Base-by-base conservation (phyloP, 1,284 basidiomycete genomes). In the Naganishia sp. region DNA sequence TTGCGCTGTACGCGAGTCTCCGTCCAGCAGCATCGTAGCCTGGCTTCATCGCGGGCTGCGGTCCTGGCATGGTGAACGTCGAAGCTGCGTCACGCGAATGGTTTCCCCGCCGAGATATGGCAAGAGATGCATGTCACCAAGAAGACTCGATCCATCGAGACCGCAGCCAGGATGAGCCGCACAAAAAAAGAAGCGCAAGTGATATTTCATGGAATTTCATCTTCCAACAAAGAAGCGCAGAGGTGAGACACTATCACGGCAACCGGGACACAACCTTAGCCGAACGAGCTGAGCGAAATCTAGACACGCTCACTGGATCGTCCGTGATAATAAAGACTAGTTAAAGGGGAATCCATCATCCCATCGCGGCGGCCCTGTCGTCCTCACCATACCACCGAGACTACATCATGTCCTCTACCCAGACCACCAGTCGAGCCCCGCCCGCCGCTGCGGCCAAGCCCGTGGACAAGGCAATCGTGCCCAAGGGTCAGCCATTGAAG, bases 401-500 rank as follows among this genome's bases (percentile, higher is more conserved):
- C 13, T 18, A 13, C 47, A 28, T 25, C 18, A 61, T 61, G 58
- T 51, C 58, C 10, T 39, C 58, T 31, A 61, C 58, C n/a, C 47
- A 61, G 32, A 61, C 58, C 0, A 39, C 25, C 45, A 61, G 47
- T 25, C 58, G 47, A 18, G 47, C 58, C 23, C 58, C 31, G 39
- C 47, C 58, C 15, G 58, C 58, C n/a, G 58, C 58, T 9, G 58
- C 23, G 3, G 58, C 58, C 28, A 61, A 61, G 43, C 56, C 55
- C 11, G 50, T 47, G 25, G 64, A 66, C 55, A 66, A 66, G 64
- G 64, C 64, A 49, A 60, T 66, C 55, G 64, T 66, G 18, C 39
- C 49, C 57, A 51, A 50, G 25, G 41, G 60, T 45, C 23, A 58
- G 47, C 55, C 67, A 32, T 71, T 81, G 69, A 80, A 80, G 72